phyloP scores from a whole-genome alignment of 192 early-diverging fungal species.

The Dissophora globulifera region DNA sequence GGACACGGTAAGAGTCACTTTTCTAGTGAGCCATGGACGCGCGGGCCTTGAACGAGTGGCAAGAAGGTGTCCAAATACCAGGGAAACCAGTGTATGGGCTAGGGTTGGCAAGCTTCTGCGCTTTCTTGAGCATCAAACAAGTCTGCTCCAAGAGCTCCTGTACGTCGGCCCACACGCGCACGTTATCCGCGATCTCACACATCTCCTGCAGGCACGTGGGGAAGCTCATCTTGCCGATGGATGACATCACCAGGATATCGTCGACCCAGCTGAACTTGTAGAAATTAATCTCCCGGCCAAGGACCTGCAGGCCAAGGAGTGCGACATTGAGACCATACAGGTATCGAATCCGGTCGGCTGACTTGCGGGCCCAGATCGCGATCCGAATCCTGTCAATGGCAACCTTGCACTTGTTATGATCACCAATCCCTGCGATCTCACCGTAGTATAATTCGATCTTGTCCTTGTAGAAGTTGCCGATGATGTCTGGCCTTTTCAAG shows the following conservation, averaged over 20 bases:
- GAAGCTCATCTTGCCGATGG: background rate
- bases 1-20: too few relatives aligned
- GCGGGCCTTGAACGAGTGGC: background rate
- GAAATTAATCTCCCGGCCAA: background rate
- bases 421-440: background rate
- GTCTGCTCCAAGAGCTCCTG: background rate
- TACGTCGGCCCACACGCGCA: background rate
- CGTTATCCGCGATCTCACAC: background rate
- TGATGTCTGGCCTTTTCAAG: background rate
- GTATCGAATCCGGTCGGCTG: background rate
- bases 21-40: too few relatives aligned
- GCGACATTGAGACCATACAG: background rate
- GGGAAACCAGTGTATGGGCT: background rate
- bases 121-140: background rate
- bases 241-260: background rate
- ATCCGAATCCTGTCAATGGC: background rate
- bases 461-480: background rate
- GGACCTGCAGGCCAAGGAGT: background rate
- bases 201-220: background rate
- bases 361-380: background rate
- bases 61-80: background rate
- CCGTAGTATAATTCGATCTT: background rate
- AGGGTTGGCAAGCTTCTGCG: background rate
- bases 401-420: background rate
- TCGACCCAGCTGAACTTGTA: constrained; percentile 4